Conservation (phyloP, 495 filamentous ascomycete genomes). For the Evansstolkia leycettana region DNA sequence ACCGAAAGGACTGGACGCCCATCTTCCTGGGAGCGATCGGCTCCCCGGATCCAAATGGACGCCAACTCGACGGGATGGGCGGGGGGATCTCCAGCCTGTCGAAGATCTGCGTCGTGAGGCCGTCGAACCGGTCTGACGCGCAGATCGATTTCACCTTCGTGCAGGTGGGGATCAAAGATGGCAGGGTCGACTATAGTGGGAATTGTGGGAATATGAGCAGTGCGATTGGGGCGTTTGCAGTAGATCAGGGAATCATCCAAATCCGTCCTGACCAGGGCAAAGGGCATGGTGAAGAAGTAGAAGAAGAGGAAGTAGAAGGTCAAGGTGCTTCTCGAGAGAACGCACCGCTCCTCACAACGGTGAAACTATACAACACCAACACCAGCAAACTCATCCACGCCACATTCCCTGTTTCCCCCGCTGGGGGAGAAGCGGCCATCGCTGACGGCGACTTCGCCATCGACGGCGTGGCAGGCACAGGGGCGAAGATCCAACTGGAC, state of each 20-base stretch:
- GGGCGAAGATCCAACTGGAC: slow-evolving; percentile 42
- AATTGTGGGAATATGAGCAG: slow-evolving; percentile 68
- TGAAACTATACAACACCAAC: slow-evolving; percentile 45
- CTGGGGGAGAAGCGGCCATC: slow-evolving; percentile 35
- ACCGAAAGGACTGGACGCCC: slow-evolving; percentile 34
- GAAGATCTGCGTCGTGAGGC: slow-evolving; percentile 55
- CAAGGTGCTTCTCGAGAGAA: neutral
- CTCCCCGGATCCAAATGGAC: slow-evolving; percentile 53
- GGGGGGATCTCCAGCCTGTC: slow-evolving; percentile 57
- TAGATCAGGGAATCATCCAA: slow-evolving; percentile 38
- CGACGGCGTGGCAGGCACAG: slow-evolving; percentile 53
- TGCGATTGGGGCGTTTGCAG: slow-evolving; percentile 53
- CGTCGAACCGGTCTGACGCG: slow-evolving; percentile 31
- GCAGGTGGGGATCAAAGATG: slow-evolving; percentile 48
- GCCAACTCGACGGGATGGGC: slow-evolving; percentile 63
- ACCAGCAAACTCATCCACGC: slow-evolving; percentile 36
- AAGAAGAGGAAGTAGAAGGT: slow-evolving; percentile 11
- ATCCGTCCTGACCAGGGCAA: neutral
- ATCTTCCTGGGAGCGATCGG: slow-evolving; percentile 55
- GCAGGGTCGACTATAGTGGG: slow-evolving; percentile 47
- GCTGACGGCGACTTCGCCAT: slow-evolving; percentile 46
- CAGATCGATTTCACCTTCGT: slow-evolving; percentile 67
- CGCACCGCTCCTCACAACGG: slow-evolving; percentile 10
- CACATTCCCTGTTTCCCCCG: slow-evolving; percentile 35
- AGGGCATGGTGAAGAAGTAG: too few species aligned